Conservation (phyloP, 2,329 filamentous ascomycete genomes). For the Phialophora verrucosa region DNA sequence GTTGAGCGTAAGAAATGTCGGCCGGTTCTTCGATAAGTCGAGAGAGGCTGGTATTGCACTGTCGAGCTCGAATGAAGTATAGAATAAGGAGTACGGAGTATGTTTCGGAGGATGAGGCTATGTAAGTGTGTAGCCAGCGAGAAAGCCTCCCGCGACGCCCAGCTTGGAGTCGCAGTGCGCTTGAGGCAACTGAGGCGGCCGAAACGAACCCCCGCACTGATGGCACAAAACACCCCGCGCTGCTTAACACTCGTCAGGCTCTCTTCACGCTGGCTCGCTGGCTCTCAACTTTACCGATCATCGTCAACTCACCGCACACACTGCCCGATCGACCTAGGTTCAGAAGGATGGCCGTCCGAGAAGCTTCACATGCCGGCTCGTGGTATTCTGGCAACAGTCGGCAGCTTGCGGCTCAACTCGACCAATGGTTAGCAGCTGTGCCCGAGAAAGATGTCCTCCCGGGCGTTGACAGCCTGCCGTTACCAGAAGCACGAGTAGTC, state of each 20-base stretch:
- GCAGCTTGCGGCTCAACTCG: conserved; percentile 71
- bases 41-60: background rate
- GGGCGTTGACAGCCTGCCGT: conserved; percentile 68
- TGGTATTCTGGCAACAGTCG: conserved; percentile 76
- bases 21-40: background rate
- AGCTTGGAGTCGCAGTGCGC: too few species aligned
- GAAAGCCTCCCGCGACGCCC: too few species aligned
- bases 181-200: too few species aligned
- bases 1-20: background rate
- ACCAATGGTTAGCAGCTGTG: conserved; percentile 74
- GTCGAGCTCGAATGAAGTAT: background rate
- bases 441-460: conserved; percentile 63
- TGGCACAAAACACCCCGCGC: background rate
- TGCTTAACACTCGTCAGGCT: background rate
- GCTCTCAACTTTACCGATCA: background rate
- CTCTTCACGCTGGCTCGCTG: background rate
- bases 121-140: too few species aligned
- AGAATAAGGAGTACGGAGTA: background rate
- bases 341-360: conserved; percentile 51
- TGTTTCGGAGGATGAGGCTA: too few species aligned
- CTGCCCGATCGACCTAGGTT: background rate
- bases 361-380: conserved; percentile 78
- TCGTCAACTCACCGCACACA: conserved; percentile 6
- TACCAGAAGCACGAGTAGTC: conserved; percentile 77
- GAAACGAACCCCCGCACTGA: background rate